phyloP scores from a whole-genome alignment of 2,329 filamentous ascomycete genomes.

The Amauroascus niger region DNA sequence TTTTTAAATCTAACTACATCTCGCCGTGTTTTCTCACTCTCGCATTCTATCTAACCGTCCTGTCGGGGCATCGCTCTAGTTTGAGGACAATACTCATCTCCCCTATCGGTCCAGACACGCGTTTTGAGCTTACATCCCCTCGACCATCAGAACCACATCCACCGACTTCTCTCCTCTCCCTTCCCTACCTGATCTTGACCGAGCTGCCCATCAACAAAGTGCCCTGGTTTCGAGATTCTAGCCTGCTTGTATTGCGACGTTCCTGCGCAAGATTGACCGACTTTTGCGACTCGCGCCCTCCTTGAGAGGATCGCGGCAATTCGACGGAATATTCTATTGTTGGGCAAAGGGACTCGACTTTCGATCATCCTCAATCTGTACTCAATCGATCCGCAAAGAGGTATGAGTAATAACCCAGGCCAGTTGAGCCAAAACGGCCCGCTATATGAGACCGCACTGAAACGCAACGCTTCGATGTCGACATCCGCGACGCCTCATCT shows the following conservation, averaged over 20 bases:
- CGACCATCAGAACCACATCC: background rate
- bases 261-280: background rate
- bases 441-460: constrained; percentile 11
- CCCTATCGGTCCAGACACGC: background rate
- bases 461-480: constrained; percentile 12
- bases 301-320: constrained; percentile 14
- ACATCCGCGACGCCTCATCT: constrained; percentile 11
- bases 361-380: background rate
- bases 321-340: background rate
- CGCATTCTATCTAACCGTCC: background rate
- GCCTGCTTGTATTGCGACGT: background rate
- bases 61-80: background rate
- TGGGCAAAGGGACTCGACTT: background rate
- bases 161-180: background rate
- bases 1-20: background rate
- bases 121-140: background rate
- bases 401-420: constrained; percentile 6
- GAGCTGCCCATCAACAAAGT: background rate
- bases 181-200: background rate
- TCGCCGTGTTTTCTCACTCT: background rate
- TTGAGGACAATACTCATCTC: background rate
- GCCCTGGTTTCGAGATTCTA: background rate
- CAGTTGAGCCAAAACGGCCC: constrained; percentile 13
- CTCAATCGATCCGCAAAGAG: background rate
- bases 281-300: constrained; percentile 12